Percentiles rank a stretch among this genome's conserved stretches.
Evolutionary conservation across 2,329 filamentous ascomycete genomes (phyloP).

Genomic region (Aspergillus oerlinghausenensis): DNA sequence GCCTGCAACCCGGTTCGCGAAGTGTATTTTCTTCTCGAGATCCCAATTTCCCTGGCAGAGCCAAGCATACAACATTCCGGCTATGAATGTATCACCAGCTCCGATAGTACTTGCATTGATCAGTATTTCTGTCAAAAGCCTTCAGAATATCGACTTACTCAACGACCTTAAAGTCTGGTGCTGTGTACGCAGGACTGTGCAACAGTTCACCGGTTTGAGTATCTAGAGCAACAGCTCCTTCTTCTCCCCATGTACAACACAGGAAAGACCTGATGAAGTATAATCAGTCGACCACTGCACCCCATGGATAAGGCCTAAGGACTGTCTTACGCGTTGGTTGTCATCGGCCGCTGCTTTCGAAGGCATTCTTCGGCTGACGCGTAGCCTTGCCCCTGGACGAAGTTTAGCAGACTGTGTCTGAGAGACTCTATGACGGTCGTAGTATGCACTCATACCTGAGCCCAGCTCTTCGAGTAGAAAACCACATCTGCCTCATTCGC

Average conservation of each 20-base stretch:
- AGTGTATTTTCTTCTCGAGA: constrained; percentile 47
- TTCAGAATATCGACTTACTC: constrained; percentile 49
- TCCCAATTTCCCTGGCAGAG: constrained; percentile 51
- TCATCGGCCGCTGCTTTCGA: constrained; percentile 37
- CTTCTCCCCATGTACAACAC: constrained; percentile 56
- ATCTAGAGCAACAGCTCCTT: constrained; percentile 47
- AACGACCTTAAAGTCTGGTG: constrained; percentile 42
- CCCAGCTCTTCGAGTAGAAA: constrained; percentile 71
- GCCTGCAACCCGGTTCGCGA: constrained; percentile 64
- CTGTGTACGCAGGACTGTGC: constrained; percentile 41
- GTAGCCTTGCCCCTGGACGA: constrained; percentile 34
- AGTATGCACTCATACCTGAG: constrained; percentile 48
- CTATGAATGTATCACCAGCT: constrained; percentile 72
- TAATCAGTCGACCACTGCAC: background rate
- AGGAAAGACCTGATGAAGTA: constrained; percentile 37
- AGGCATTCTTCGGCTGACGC: constrained; percentile 50
- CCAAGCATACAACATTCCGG: constrained; percentile 63
- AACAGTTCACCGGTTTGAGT: constrained; percentile 29
- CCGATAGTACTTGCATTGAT: constrained; percentile 56
- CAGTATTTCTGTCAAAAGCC: background rate
- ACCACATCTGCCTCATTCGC: constrained; percentile 63
- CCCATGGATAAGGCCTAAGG: background rate
- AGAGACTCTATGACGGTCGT: background rate
- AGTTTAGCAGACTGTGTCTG: background rate
- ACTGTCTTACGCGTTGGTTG: constrained; percentile 44